A percentile compares a stretch with the other conserved stretches of the same genome.
Evolutionary conservation across 2,329 filamentous ascomycete species (phyloP).

Genomic region (Aschersonia sp.): DNA sequence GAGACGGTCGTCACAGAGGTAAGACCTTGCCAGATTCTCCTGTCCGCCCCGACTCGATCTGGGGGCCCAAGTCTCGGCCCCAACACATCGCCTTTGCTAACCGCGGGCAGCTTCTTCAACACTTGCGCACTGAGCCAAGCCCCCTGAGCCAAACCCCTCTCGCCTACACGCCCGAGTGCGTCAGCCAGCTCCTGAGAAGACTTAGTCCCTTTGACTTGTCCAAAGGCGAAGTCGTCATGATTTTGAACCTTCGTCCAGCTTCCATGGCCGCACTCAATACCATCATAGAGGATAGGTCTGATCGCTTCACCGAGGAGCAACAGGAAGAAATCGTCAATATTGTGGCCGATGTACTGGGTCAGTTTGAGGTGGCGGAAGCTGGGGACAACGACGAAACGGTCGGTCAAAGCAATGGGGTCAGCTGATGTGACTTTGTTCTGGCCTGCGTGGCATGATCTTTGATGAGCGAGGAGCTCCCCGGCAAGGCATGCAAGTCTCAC

Average conservation of each 20-base stretch:
- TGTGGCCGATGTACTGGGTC: slow-evolving; percentile 42
- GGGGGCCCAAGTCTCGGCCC: not conserved
- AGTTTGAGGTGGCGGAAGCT: slow-evolving; percentile 18
- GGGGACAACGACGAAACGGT: slow-evolving; percentile 15
- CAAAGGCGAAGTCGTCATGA: slow-evolving; percentile 56
- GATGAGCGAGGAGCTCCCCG: too few relatives aligned
- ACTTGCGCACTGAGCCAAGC: slow-evolving; percentile 38
- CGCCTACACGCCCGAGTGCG: slow-evolving; percentile 36
- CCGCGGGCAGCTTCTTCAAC: slow-evolving; percentile 39
- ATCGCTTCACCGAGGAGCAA: slow-evolving; percentile 43
- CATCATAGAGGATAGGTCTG: slow-evolving; percentile 50
- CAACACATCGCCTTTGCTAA: not conserved
- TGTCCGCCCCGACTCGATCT: not conserved
- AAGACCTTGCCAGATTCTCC: slow-evolving; percentile 7
- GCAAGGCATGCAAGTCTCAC: too few relatives aligned
- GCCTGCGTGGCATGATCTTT: too few relatives aligned
- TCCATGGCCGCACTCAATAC: slow-evolving; percentile 44
- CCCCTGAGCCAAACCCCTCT: slow-evolving; percentile 40
- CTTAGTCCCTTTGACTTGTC: slow-evolving; percentile 44
- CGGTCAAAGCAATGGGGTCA: slow-evolving; percentile 20
- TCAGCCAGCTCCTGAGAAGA: slow-evolving; percentile 37
- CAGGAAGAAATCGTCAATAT: slow-evolving; percentile 43
- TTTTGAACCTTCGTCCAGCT: slow-evolving; percentile 49
- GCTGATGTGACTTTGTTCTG: slow-evolving; percentile 2
- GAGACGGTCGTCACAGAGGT: slow-evolving; percentile 54